These are phyloP conservation scores for Alternaria tenuissima DNA, from an alignment of 2,329 filamentous ascomycete species.

Conservation along the genomic window DNA sequence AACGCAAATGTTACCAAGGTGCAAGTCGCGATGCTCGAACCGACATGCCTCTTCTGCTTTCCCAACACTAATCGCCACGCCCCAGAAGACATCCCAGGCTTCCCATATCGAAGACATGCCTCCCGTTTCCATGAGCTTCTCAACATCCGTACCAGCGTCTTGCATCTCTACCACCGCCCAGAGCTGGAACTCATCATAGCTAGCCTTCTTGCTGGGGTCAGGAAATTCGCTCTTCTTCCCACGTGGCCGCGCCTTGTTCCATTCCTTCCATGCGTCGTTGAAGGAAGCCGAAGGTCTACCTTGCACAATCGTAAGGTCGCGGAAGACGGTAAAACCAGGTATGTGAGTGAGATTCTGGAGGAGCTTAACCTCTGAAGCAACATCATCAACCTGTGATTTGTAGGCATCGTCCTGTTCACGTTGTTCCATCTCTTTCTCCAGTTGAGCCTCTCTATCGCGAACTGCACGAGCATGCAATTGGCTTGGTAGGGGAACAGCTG, in stretches of 20 bases:
- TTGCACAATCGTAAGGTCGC: constrained; percentile 65
- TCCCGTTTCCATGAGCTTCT: constrained; percentile 46
- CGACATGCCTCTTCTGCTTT: constrained; percentile 67
- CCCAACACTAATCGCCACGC: constrained; percentile 67
- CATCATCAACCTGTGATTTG: constrained; percentile 56
- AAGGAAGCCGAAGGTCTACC: constrained; percentile 64
- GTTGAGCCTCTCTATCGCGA: constrained; percentile 57
- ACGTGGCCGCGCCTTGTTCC: constrained; percentile 54
- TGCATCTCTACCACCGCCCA: constrained; percentile 74
- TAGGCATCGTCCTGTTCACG: constrained; percentile 49
- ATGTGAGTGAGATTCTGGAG: constrained; percentile 66
- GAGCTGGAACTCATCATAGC: constrained; percentile 64
- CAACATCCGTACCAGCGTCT: constrained; percentile 67
- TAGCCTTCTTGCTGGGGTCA: constrained; percentile 62
- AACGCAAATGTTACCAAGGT: constrained; percentile 73
- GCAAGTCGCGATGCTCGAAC: constrained; percentile 73
- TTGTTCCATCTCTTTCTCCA: constrained; percentile 35
- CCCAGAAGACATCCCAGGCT: constrained; percentile 73
- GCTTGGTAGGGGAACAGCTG: constrained; percentile 44
- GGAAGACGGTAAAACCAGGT: constrained; percentile 69
- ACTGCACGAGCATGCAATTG: constrained; percentile 48
- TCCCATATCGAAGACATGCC: constrained; percentile 52
- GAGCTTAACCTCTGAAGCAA: constrained; percentile 59
- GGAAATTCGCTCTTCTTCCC: constrained; percentile 62
- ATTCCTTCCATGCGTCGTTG: constrained; percentile 55